Conservation (phyloP, 2,329 filamentous ascomycete species). For the Rhynchosporium agropyri region DNA sequence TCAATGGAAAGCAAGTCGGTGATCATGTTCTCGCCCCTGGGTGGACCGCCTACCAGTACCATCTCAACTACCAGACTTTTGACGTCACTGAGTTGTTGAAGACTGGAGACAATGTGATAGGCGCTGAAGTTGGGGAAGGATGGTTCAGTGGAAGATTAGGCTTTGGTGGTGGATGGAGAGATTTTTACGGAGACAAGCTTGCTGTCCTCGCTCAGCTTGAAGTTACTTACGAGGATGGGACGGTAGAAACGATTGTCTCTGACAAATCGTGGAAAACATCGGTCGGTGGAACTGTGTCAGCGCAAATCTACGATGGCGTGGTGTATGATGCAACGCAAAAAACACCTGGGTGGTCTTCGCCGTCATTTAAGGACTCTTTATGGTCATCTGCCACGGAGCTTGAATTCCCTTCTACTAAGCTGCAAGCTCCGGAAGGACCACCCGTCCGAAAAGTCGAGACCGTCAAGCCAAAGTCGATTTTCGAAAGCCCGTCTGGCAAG, state of each 20-base stretch:
- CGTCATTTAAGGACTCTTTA: constrained; percentile 33
- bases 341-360: constrained; percentile 37
- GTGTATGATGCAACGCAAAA: constrained; percentile 46
- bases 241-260: constrained; percentile 31
- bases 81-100: constrained; percentile 50
- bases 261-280: constrained; percentile 46
- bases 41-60: constrained; percentile 50
- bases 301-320: constrained; percentile 49
- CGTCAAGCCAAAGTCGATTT: constrained; percentile 41
- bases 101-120: constrained; percentile 46
- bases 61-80: constrained; percentile 55
- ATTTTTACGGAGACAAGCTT: constrained; percentile 47
- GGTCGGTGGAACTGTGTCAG: constrained; percentile 27
- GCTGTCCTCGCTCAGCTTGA: constrained; percentile 47
- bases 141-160: constrained; percentile 51
- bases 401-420: constrained; percentile 43
- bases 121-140: constrained; percentile 50
- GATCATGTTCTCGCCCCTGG: constrained; percentile 45
- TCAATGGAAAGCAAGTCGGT: constrained; percentile 43
- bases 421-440: constrained; percentile 47
- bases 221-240: constrained; percentile 33
- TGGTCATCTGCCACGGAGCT: constrained; percentile 37
- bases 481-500: constrained; percentile 47
- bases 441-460: constrained; percentile 47
- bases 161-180: constrained; percentile 38